Conservation (phyloP, 2,329 filamentous ascomycete genomes). For the Talaromyces albobiverticillius region DNA sequence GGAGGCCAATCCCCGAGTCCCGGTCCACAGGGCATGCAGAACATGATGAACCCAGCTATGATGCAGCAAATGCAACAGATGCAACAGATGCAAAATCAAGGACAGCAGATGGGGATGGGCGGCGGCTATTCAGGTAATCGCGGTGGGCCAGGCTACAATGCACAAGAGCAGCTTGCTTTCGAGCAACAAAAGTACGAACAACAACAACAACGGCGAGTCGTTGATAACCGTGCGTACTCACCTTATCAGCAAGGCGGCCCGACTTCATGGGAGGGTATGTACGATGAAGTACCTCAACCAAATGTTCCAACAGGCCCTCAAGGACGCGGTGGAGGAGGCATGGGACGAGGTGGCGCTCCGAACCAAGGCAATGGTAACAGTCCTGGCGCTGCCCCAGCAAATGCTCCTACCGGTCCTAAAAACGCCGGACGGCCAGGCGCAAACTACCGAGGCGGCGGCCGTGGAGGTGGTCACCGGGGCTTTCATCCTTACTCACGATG, state of each 20-base stretch:
- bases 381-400: conserved; percentile 63
- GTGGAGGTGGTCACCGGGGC: conserved; percentile 67
- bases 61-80: conserved; percentile 71
- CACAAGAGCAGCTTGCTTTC: conserved; percentile 70
- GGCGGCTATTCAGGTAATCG: conserved; percentile 39
- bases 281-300: conserved; percentile 88
- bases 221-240: conserved; percentile 39
- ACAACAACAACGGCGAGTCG: conserved; percentile 58
- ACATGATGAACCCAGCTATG: conserved; percentile 69
- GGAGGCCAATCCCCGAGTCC: conserved; percentile 35
- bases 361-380: conserved; percentile 39
- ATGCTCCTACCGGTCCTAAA: conserved; percentile 91
- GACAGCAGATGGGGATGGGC: conserved; percentile 36
- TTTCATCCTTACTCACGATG: conserved; percentile 71
- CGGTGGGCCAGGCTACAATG: conserved; percentile 58
- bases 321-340: conserved; percentile 43
- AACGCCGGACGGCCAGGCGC: conserved; percentile 89
- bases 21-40: conserved; percentile 56
- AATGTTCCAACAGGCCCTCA: conserved; percentile 57
- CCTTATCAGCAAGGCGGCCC: conserved; percentile 59
- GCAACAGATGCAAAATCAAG: conserved; percentile 45
- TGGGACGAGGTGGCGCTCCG: conserved; percentile 41
- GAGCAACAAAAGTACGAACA: conserved; percentile 78
- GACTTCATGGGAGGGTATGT: conserved; percentile 97
- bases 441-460: conserved; percentile 88